phyloP scores from a whole-genome alignment of 139 green algal species.

The Picochlorum sp. region DNA sequence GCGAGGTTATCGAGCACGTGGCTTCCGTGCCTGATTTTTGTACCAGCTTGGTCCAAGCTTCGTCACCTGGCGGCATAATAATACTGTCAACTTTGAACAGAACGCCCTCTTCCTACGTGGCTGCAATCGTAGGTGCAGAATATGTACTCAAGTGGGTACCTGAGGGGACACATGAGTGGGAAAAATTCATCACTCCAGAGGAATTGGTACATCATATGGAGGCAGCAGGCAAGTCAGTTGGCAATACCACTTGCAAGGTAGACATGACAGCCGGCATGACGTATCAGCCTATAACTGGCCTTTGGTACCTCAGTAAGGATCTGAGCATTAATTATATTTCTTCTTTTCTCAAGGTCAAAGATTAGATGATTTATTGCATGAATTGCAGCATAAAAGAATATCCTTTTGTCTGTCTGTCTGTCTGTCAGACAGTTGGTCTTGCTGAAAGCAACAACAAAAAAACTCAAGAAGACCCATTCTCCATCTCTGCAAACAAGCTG shows the following conservation, averaged over 20 bases:
- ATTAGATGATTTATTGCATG: too few species aligned
- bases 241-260: conserved; percentile 12
- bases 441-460: too few species aligned
- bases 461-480: too few species aligned
- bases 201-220: conserved; percentile 59
- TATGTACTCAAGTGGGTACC: conserved; percentile 55
- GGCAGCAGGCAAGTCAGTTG: too few species aligned
- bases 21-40: conserved; percentile 30
- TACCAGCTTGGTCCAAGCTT: conserved; percentile 7
- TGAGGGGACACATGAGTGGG: conserved; percentile 71
- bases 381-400: too few species aligned
- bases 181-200: conserved; percentile 81
- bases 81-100: conserved; percentile 84
- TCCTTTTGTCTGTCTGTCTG: too few species aligned
- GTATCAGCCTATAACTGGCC: conserved; percentile 27
- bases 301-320: conserved; percentile 42
- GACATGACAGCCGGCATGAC: conserved; percentile 48
- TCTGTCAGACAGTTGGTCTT: too few species aligned
- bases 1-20: conserved; percentile 68
- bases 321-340: conserved; percentile 73
- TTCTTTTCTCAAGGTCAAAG: conserved; percentile 25
- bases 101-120: conserved; percentile 56
- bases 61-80: conserved; percentile 29
- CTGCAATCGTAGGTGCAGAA: conserved; percentile 81
- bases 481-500: conserved; percentile 39